Conservation (phyloP, 208 protist species). For the Zelonia costaricensis region DNA sequence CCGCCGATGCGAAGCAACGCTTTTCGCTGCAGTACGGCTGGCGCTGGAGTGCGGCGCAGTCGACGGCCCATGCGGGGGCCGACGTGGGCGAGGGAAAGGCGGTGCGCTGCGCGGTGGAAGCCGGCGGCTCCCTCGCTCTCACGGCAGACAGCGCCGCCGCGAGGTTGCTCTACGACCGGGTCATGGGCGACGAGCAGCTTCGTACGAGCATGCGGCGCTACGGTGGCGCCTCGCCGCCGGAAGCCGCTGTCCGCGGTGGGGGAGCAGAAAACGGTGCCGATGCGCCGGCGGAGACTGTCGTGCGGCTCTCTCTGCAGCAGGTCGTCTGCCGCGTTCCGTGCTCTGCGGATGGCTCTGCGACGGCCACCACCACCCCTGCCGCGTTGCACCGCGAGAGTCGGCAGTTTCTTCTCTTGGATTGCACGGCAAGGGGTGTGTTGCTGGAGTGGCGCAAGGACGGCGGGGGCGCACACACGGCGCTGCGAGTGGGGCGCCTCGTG, state of each 20-base stretch:
- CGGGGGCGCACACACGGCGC: neutral
- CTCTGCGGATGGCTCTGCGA: neutral
- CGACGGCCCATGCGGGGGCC: neutral
- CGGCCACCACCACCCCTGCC: neutral
- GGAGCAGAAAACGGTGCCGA: neutral
- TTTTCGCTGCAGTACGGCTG: constrained; percentile 14
- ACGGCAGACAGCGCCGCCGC: no score
- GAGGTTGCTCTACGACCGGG: no score
- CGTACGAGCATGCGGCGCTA: no score
- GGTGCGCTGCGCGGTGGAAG: no score
- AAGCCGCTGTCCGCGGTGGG: neutral
- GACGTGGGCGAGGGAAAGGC: neutral
- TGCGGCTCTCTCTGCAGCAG: constrained; percentile 1
- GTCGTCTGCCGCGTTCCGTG: constrained; percentile 15
- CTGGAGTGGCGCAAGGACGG: neutral
- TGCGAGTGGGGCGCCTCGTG: constrained; percentile 14
- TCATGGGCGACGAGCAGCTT: no score
- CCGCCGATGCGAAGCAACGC: neutral
- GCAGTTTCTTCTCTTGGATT: constrained; percentile 1
- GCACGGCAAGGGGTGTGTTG: neutral
- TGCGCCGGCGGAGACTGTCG: neutral
- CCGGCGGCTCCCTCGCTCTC: no score
- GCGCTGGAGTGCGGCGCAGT: neutral
- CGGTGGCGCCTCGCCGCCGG: neutral
- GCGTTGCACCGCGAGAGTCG: neutral